Evolutionary conservation across 768 basidiomycete species (phyloP), one percentile per base, ranked within the genome.

Genomic region (Lactifluus piperatus): DNA sequence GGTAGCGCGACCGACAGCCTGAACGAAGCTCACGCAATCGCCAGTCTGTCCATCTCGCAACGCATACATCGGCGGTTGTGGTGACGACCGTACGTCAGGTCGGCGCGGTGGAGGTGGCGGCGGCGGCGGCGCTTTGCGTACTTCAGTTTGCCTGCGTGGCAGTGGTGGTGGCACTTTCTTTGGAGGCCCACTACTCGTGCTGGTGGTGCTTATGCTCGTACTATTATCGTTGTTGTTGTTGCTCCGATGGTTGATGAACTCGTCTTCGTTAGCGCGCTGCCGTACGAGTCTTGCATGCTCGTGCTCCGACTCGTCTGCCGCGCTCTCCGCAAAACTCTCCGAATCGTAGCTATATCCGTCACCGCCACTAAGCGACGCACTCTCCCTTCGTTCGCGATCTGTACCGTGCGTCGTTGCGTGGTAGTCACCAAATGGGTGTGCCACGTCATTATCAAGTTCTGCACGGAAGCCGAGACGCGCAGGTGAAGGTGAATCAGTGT

Each of bases 1-100:
- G 62, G 77, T 76, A 34, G 77, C 73, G 70, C 86, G 83, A 71
- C 83, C 82, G 34, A 81, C 81, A 64, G 82, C 83, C 71, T 86
- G 84, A 65, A 78, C 78, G 68, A 86, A 86, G 52, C 76, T 74
- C 26, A 62, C 68, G 65, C 86, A 85, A 8, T 36, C 72, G 72
- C 60, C 82, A 76, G 58, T 79, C 75, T 24, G 68, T 69, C 54
- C 70, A 66, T 44, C 71, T 69, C 39, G 73, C 63, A 57, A 68
- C 64, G 41, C 66, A 53, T 16, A 65, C 60, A 32, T 47, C 22
- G 20, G 65, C 41, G 29, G 52, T 45, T 37, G 43, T 30, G 51
- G 64, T 36, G 59, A 52, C 9, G 54, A 36, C 3, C 58, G 62
- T 22, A 53, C n/a, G 20, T 57, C 63, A 24, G 68, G 48, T 65